phyloP scores from a whole-genome alignment of 768 basidiomycete genomes.

The Termitomyces sp. region DNA sequence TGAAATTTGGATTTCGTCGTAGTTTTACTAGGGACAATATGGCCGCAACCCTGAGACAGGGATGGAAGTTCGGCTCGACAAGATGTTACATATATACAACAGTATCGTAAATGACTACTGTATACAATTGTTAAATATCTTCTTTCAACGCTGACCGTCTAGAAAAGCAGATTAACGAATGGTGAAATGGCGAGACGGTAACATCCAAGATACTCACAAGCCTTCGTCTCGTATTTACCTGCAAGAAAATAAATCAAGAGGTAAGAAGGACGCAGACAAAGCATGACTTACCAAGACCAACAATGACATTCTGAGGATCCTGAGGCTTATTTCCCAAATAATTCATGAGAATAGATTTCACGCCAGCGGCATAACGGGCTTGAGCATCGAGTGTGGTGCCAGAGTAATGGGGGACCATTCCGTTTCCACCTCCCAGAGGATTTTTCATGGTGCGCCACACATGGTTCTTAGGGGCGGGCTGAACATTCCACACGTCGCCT shows the following conservation, averaged over 20 bases:
- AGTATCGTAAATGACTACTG: not conserved
- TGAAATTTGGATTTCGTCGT: not conserved
- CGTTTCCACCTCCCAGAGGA: constrained; percentile 79
- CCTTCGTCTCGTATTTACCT: constrained; percentile 40
- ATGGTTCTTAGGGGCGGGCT: constrained; percentile 85
- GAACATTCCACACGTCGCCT: constrained; percentile 82
- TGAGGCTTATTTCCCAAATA: constrained; percentile 62
- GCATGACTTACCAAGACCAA: constrained; percentile 50
- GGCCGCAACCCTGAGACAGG: not conserved
- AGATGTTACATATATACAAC: not conserved
- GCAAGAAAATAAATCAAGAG: not conserved
- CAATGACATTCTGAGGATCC: constrained; percentile 77
- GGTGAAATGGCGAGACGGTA: not conserved
- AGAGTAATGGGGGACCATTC: constrained; percentile 85
- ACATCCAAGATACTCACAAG: constrained; percentile 29
- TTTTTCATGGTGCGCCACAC: constrained; percentile 82
- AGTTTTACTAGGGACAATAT: not conserved
- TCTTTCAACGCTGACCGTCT: constrained; percentile 48
- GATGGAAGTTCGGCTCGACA: not conserved
- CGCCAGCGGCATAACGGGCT: constrained; percentile 74
- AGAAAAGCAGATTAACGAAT: constrained; percentile 1
- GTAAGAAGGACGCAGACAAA: constrained; percentile 3
- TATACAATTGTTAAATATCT: not conserved
- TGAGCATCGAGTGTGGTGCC: constrained; percentile 91
- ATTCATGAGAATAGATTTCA: constrained; percentile 65